Evolutionary conservation across 176 grass and related monocot genomes (phyloP).

Genomic region (Triticum timopheevii): DNA sequence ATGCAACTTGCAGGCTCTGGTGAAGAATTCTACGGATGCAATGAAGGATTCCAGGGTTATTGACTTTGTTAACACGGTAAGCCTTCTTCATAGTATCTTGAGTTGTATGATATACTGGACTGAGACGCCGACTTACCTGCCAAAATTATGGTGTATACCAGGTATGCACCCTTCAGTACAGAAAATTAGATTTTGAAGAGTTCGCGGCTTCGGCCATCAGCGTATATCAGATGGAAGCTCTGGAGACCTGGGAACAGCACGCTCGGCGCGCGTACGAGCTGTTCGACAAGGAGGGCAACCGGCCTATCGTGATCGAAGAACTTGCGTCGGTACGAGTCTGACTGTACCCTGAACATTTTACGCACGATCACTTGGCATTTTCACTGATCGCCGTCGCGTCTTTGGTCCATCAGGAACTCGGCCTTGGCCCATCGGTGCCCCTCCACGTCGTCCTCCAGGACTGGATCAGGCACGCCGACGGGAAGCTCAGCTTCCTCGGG

Average conservation of each 20-base stretch:
- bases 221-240: slow-evolving; percentile 97
- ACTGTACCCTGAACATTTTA: background rate
- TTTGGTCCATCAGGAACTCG: slow-evolving; percentile 71
- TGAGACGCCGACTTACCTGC: background rate
- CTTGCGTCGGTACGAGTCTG: slow-evolving; percentile 74
- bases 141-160: slow-evolving; percentile 25
- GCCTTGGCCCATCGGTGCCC: slow-evolving; percentile 89
- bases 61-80: slow-evolving; percentile 95
- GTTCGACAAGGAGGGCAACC: slow-evolving; percentile 98
- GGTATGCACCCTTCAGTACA: slow-evolving; percentile 99
- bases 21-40: slow-evolving; percentile 88
- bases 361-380: background rate
- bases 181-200: slow-evolving; percentile 97
- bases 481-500: slow-evolving; percentile 95
- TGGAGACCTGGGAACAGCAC: slow-evolving; percentile 95
- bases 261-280: slow-evolving; percentile 80
- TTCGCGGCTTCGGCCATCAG: slow-evolving; percentile 88
- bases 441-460: slow-evolving; percentile 98
- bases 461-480: slow-evolving; percentile 90
- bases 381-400: background rate
- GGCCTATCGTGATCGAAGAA: slow-evolving; percentile 97
- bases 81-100: background rate
- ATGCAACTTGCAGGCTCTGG: slow-evolving; percentile 59
- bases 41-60: slow-evolving; percentile 96
- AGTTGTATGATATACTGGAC: background rate